Evolutionary conservation across 371 early-diverging fungal genomes (phyloP), one percentile per base, ranked within the genome.

Genomic region (Rhizomucor pusillus): DNA sequence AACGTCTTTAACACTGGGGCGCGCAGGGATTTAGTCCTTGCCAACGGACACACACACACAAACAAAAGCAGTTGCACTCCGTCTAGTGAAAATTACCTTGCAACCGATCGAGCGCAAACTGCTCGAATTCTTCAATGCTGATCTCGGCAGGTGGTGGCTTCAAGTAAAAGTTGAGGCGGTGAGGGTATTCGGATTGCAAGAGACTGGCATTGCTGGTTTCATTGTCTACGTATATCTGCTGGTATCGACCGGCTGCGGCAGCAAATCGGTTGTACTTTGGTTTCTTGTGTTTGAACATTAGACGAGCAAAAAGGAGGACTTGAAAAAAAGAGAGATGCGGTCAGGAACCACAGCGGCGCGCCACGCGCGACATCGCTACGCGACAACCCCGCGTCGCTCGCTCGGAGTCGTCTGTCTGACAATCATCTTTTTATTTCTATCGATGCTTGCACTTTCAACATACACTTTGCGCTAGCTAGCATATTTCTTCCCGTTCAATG

Each of bases 71-170:
- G n/a, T n/a, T n/a, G n/a, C 13, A 6, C 18, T 29, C n/a, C 39
- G 4, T 7, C 23, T 25, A 22, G 14, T 47, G 62, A 36, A 59
- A 39, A 33, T 37, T 76, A 79, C 90, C 89, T 71, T 90, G 89
- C 50, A 98, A 86, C 43, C 98, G 83, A 77, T 95, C 95, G 19
- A 98, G 83, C 1, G 96, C 95, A 73, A 79, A 93, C 16, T 67
- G 61, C 71, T 98, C 97, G 68, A 98, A 95, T 62, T 97, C 93
- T 49, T 88, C 89, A 56, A 95, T 85, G 50, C 87, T 91, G 61
- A 97, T 83, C 56, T 94, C 90, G 29, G 78, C 78, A 47, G 77
- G 72, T 18, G 90, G 89, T 12, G 95, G 89, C 3, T 79, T 70
- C 10, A 59, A 43, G 75, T 96, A 98, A 59, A 92, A 85, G 65